Conservation (phyloP, 164 flowering plant genomes). For the Annona cherimola region DNA sequence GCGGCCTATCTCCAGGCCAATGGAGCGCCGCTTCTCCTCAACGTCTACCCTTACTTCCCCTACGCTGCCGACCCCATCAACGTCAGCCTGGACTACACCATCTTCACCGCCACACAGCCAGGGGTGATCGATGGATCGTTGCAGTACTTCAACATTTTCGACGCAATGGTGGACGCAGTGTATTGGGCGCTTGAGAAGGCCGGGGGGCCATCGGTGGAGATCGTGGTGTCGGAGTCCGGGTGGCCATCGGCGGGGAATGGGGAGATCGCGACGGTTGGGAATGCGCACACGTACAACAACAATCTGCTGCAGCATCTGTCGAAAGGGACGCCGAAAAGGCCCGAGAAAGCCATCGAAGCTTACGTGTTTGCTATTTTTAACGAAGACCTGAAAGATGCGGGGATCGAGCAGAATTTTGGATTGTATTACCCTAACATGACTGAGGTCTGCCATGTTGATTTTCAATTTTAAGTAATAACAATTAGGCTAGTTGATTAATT, state of each 20-base stretch:
- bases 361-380: constrained; percentile 11
- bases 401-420: constrained; percentile 11
- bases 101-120: constrained; percentile 1
- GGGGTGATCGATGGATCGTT: background rate
- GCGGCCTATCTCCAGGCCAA: background rate
- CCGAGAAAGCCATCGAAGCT: background rate
- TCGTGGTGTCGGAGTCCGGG: constrained; percentile 8
- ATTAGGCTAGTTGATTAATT: too few species aligned
- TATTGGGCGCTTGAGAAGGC: constrained; percentile 12
- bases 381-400: constrained; percentile 2
- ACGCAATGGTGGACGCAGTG: constrained; percentile 7
- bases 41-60: constrained; percentile 6
- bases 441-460: constrained; percentile 3
- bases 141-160: constrained; percentile 5
- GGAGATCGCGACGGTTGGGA: background rate
- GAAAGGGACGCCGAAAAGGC: constrained; percentile 11
- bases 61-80: constrained; percentile 1
- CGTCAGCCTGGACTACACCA: background rate
- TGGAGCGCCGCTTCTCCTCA: background rate
- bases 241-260: constrained; percentile 10
- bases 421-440: constrained; percentile 9
- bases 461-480: background rate
- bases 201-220: constrained; percentile 9
- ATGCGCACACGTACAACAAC: background rate
- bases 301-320: background rate